Evolutionary conservation across 164 flowering plant genomes (phyloP).

Genomic region (Annona squamosa): DNA sequence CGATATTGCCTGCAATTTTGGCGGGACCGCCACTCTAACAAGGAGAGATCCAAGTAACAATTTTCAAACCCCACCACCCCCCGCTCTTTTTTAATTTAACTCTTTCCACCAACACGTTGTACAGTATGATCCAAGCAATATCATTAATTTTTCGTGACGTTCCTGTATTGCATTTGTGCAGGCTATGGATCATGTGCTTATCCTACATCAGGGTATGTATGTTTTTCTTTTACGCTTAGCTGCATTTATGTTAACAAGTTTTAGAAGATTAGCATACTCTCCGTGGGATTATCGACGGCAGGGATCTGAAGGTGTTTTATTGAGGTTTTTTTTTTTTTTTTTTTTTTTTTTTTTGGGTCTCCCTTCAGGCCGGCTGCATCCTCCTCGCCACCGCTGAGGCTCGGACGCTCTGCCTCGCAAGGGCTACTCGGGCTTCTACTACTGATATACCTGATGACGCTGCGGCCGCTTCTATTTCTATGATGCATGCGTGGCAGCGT

Average conservation of each 20-base stretch:
- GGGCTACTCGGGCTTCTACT: conserved; percentile 21
- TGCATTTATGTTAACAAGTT: not conserved
- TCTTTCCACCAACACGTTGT: not conserved
- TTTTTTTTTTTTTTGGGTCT: not conserved
- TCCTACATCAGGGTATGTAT: conserved; percentile 42
- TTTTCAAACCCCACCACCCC: not conserved
- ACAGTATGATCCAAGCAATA: not conserved
- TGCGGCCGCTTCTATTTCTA: too few species aligned
- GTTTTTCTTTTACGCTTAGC: not conserved
- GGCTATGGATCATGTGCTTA: conserved; percentile 63
- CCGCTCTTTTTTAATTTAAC: not conserved
- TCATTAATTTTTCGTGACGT: not conserved
- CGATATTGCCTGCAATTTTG: conserved; percentile 82
- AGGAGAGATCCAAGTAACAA: conserved; percentile 62
- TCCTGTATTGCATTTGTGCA: conserved; percentile 14
- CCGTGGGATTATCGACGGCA: not conserved
- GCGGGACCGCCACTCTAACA: conserved; percentile 64
- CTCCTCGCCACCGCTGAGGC: conserved; percentile 18
- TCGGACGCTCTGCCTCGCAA: conserved; percentile 19
- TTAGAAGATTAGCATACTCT: not conserved
- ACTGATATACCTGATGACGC: conserved; percentile 27
- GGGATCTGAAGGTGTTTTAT: not conserved
- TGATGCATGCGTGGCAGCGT: too few species aligned
- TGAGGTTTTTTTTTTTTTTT: not conserved
- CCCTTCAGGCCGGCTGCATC: conserved; percentile 29